These are phyloP conservation scores for Epithemia pelagica DNA, from an alignment of 108 stramenopile genomes.

Conservation along the genomic window DNA sequence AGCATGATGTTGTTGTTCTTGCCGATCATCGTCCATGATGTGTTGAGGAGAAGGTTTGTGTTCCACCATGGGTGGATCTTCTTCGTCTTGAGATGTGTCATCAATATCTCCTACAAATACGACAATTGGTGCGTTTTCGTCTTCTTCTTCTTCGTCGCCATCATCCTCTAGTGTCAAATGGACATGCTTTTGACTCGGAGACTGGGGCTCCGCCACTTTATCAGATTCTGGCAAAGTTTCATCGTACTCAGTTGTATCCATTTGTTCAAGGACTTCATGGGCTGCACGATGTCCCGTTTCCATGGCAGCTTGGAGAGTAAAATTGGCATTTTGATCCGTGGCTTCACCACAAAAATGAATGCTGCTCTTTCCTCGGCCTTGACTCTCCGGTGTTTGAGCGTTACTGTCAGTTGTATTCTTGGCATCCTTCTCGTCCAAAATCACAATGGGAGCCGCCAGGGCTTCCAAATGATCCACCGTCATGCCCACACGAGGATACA, in stretches of 20 bases:
- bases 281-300: slow-evolving; percentile 37
- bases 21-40: too few relatives aligned
- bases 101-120: not conserved
- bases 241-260: not conserved
- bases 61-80: too few relatives aligned
- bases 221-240: too few relatives aligned
- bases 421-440: not conserved
- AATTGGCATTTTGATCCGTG: slow-evolving; percentile 34
- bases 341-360: slow-evolving; percentile 46
- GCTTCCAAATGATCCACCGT: slow-evolving; percentile 7
- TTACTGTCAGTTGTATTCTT: not conserved
- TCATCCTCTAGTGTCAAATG: not conserved
- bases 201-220: too few relatives aligned
- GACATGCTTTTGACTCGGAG: too few relatives aligned
- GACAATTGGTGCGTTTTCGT: not conserved
- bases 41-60: not conserved
- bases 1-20: too few relatives aligned
- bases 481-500: slow-evolving; percentile 31
- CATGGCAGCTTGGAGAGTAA: slow-evolving; percentile 44
- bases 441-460: slow-evolving; percentile 20
- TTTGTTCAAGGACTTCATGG: slow-evolving; percentile 13
- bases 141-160: not conserved
- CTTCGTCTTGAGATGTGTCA: too few relatives aligned
- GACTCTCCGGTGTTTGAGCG: not conserved
- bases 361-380: not conserved